A percentile compares a stretch with the other conserved stretches of the same genome.
Conservation (phyloP, 2,329 filamentous ascomycete genomes). For the Colletotrichum sp. region DNA sequence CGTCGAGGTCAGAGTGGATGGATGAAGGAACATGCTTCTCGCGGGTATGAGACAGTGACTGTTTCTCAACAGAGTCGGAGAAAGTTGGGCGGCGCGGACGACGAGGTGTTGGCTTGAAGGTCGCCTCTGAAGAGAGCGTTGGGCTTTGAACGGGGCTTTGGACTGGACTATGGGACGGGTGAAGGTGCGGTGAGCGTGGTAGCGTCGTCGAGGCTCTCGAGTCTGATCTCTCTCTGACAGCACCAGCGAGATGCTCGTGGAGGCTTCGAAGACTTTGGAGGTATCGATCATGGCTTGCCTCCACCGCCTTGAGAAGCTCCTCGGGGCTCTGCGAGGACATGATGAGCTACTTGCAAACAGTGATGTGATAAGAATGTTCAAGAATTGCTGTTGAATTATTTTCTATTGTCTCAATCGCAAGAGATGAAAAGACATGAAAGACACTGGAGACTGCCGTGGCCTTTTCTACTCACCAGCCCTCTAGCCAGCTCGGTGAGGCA, state of each 20-base stretch:
- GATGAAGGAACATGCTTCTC: constrained; percentile 20
- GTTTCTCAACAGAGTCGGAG: constrained; percentile 23
- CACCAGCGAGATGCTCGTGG: constrained; percentile 28
- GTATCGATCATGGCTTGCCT: constrained; percentile 38
- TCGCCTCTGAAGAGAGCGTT: background rate
- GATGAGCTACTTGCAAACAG: background rate
- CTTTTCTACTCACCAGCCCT: constrained; percentile 2
- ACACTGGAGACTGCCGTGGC: background rate
- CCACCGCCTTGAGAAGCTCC: constrained; percentile 36
- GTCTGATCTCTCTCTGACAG: constrained; percentile 4
- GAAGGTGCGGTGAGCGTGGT: constrained; percentile 57
- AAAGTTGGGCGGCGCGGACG: constrained; percentile 32
- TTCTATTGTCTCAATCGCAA: background rate
- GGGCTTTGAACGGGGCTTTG: constrained; percentile 15
- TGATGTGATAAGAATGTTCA: background rate
- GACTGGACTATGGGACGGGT: constrained; percentile 1
- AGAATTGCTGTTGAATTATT: background rate
- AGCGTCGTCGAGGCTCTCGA: constrained; percentile 17
- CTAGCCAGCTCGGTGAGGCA: background rate
- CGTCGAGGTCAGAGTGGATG: constrained; percentile 22
- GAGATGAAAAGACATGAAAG: background rate
- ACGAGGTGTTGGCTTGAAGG: constrained; percentile 11
- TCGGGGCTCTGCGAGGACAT: constrained; percentile 31
- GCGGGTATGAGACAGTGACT: constrained; percentile 15
- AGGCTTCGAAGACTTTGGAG: constrained; percentile 32